These are phyloP conservation scores for Zymoseptoria brevis DNA, from an alignment of 2,329 filamentous ascomycete species.

Conservation along the genomic window DNA sequence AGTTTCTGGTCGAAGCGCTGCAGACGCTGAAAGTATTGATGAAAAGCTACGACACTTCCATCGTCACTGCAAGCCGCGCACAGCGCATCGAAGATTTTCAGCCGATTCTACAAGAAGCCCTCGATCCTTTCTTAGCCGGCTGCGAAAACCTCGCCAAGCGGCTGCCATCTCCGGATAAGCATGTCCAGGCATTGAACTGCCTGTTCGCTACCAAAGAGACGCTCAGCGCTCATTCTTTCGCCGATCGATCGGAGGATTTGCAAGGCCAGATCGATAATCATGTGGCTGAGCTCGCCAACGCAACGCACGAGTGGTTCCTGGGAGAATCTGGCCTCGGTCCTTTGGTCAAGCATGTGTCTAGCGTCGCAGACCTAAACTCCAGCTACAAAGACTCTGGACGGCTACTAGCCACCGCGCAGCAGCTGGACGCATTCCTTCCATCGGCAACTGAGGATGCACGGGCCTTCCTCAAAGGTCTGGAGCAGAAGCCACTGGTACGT, in stretches of 20 bases:
- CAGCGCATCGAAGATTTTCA: slow-evolving; percentile 63
- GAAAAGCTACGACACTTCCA: slow-evolving; percentile 77
- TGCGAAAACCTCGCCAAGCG: slow-evolving; percentile 60
- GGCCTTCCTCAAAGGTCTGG: slow-evolving; percentile 67
- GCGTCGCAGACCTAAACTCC: slow-evolving; percentile 17
- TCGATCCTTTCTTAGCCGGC: slow-evolving; percentile 78
- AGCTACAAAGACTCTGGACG: slow-evolving; percentile 25
- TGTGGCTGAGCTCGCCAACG: slow-evolving; percentile 46
- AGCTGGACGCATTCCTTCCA: slow-evolving; percentile 81
- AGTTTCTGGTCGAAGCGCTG: slow-evolving; percentile 73
- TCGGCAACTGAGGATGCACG: slow-evolving; percentile 88
- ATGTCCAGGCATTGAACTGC: slow-evolving; percentile 70
- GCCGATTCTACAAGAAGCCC: slow-evolving; percentile 64
- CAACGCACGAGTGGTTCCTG: slow-evolving; percentile 59
- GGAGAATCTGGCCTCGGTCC: slow-evolving; percentile 61
- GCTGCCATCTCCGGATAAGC: slow-evolving; percentile 51
- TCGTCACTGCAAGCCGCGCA: slow-evolving; percentile 45
- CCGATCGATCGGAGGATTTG: slow-evolving; percentile 35
- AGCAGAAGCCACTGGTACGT: slow-evolving; percentile 63
- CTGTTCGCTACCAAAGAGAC: slow-evolving; percentile 50
- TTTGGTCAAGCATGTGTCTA: slow-evolving; percentile 31
- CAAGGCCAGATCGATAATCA: slow-evolving; percentile 22
- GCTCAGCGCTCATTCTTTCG: slow-evolving; percentile 56
- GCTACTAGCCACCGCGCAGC: slow-evolving; percentile 62
- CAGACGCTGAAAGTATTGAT: slow-evolving; percentile 71